Conservation (phyloP, 495 filamentous ascomycete genomes). For the Neurospora sp. region DNA sequence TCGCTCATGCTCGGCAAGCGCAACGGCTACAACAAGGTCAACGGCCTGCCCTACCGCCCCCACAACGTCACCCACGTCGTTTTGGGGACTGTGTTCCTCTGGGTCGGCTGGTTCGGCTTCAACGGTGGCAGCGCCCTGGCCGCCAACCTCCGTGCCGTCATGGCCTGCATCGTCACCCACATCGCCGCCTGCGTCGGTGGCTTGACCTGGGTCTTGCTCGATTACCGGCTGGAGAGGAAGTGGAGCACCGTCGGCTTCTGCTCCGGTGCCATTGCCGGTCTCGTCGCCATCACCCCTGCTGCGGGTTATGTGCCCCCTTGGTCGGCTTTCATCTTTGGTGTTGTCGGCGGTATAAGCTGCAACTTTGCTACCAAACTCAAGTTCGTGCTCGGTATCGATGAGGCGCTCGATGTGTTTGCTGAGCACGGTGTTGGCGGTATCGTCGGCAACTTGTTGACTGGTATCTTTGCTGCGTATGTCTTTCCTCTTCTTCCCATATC, state of each 20-base stretch:
- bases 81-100: constrained; percentile 93
- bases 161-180: constrained; percentile 65
- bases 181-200: constrained; percentile 76
- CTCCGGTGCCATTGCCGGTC: constrained; percentile 84
- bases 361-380: constrained; percentile 98
- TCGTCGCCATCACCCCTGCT: constrained; percentile 91
- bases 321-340: constrained; percentile 83
- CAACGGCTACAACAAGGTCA: constrained; percentile 66
- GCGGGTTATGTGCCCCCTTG: constrained; percentile 85
- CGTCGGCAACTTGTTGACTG: constrained; percentile 84
- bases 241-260: constrained; percentile 98
- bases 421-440: constrained; percentile 85
- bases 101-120: constrained; percentile 99
- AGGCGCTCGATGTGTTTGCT: constrained; percentile 91
- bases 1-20: constrained; percentile 87
- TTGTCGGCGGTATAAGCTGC: constrained; percentile 73
- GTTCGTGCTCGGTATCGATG: constrained; percentile 78
- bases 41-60: constrained; percentile 90
- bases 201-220: constrained; percentile 90
- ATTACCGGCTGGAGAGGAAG: constrained; percentile 90
- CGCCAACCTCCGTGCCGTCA: constrained; percentile 79
- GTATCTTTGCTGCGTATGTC: constrained; percentile 70
- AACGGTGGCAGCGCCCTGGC: constrained; percentile 88
- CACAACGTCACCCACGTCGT: constrained; percentile 98
- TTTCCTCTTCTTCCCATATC: background rate